Evolutionary conservation across 2,329 filamentous ascomycete species (phyloP).

Genomic region (Chlorencoelia australis): DNA sequence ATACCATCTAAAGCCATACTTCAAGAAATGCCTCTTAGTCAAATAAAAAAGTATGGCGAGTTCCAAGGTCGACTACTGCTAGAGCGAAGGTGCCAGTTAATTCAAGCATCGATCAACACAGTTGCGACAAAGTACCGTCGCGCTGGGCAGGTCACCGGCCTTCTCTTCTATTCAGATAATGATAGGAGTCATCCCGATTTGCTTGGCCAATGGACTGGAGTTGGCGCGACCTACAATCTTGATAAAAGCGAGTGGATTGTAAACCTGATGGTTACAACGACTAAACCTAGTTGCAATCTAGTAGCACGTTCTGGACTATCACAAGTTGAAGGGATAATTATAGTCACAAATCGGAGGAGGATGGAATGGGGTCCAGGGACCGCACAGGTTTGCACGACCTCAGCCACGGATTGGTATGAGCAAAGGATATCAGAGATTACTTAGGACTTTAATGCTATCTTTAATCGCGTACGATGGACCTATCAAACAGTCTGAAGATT

Average conservation of each 20-base stretch:
- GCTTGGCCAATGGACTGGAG: conserved; percentile 11
- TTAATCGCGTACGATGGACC: conserved; percentile 5
- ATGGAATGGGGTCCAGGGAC: conserved; percentile 1
- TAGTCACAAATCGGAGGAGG: conserved; percentile 6
- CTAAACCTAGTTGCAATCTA: neutral
- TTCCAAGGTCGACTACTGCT: conserved; percentile 3
- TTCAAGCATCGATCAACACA: conserved; percentile 7
- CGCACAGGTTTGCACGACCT: neutral
- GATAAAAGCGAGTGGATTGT: conserved; percentile 7
- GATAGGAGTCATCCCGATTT: conserved; percentile 5
- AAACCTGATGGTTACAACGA: conserved; percentile 3
- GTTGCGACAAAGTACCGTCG: conserved; percentile 5
- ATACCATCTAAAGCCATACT: neutral
- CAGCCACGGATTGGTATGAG: neutral
- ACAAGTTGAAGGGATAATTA: conserved; percentile 5
- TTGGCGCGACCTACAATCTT: conserved; percentile 5
- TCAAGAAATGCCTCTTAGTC: conserved; percentile 4
- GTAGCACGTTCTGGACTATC: neutral
- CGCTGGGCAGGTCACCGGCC: conserved; percentile 6
- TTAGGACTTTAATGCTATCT: conserved; percentile 9
- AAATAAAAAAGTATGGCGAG: conserved; percentile 4
- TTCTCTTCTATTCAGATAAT: conserved; percentile 7
- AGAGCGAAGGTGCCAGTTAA: conserved; percentile 3
- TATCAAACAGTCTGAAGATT: too few species aligned
- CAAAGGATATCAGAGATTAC: neutral